A percentile compares a stretch with the other conserved stretches of the same genome.
phyloP scores from a whole-genome alignment of 805 yeast genomes.

The Maudiozyma barnettii region DNA sequence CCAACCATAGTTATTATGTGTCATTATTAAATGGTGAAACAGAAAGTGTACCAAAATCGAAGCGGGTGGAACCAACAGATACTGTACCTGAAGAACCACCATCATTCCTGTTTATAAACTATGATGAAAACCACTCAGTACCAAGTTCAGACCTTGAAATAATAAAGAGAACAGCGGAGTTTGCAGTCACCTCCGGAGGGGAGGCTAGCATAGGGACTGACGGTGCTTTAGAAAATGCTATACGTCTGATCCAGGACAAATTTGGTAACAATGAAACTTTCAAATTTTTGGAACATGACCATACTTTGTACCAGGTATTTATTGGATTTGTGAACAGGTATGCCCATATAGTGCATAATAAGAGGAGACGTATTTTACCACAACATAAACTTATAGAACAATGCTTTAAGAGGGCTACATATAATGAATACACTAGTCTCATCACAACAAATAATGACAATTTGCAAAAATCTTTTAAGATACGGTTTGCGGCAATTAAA shows the following conservation, averaged over 20 bases:
- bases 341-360: constrained; percentile 18
- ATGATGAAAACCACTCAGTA: constrained; percentile 27
- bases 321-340: constrained; percentile 48
- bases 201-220: constrained; percentile 5
- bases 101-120: constrained; percentile 22
- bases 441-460: constrained; percentile 30
- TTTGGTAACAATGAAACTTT: constrained; percentile 43
- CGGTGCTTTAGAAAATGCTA: constrained; percentile 34
- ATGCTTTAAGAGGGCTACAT: constrained; percentile 51
- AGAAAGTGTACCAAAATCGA: too few species aligned
- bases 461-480: constrained; percentile 30
- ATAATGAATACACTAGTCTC: constrained; percentile 31
- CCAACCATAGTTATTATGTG: constrained; percentile 47
- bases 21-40: neutral
- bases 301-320: constrained; percentile 51
- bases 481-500: constrained; percentile 65
- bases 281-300: constrained; percentile 52
- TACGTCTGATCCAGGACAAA: constrained; percentile 15
- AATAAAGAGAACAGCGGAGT: constrained; percentile 63
- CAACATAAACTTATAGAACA: constrained; percentile 2
- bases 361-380: neutral
- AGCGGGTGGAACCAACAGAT: neutral
- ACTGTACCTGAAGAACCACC: constrained; percentile 16
- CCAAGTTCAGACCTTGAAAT: constrained; percentile 58
- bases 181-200: constrained; percentile 24